phyloP scores from a whole-genome alignment of 176 grass and related monocot genomes.

The Cenchrus fungigraminus region DNA sequence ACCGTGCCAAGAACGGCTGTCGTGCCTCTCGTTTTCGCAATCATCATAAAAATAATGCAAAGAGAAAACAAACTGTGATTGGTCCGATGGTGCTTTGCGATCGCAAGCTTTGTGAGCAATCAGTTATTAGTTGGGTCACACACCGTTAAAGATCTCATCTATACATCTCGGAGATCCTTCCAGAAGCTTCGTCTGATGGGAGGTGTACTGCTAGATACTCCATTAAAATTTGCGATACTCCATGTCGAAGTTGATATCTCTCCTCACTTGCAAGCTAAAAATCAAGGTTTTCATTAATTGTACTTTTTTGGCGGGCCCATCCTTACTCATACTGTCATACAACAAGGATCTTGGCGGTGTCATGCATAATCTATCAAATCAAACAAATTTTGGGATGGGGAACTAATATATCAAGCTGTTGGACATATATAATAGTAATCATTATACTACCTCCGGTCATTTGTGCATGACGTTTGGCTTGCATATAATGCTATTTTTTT shows the following conservation, averaged over 20 bases:
- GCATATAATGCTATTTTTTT: too few species aligned
- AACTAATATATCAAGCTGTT: too few species aligned
- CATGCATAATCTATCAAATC: too few species aligned
- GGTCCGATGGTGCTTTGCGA: neutral
- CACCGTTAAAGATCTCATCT: neutral
- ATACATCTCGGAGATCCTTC: neutral
- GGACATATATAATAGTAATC: too few species aligned
- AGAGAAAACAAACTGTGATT: too few species aligned
- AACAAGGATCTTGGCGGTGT: too few species aligned
- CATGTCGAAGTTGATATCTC: neutral
- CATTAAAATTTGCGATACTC: neutral
- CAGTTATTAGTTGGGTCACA: neutral
- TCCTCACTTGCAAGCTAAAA: constrained; percentile 17
- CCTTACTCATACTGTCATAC: too few species aligned
- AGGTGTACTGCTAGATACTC: neutral
- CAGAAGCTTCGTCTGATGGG: constrained; percentile 16
- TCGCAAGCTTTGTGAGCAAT: constrained; percentile 15
- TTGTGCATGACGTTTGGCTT: too few species aligned
- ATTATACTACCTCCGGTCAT: too few species aligned
- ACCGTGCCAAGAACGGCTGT: constrained; percentile 47
- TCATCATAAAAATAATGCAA: neutral
- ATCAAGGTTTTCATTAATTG: too few species aligned
- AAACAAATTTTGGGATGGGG: too few species aligned
- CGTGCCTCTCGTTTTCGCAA: constrained; percentile 14
- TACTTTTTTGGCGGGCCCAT: too few species aligned